phyloP scores from a whole-genome alignment of 495 filamentous ascomycete species.

The Podospora pseudopauciseta region DNA sequence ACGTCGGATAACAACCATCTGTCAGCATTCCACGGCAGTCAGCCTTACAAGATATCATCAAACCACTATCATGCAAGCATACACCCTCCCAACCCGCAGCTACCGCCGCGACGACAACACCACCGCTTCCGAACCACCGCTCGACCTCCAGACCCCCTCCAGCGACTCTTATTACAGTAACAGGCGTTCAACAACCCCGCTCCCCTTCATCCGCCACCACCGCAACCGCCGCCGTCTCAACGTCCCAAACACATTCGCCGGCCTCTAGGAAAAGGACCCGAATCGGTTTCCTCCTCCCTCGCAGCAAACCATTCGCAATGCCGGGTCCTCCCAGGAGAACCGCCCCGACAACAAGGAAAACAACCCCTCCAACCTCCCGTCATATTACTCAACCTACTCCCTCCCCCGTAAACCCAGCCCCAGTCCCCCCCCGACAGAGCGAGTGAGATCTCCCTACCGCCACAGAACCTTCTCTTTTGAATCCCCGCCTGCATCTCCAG shows the following conservation, averaged over 20 bases:
- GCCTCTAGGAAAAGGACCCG: constrained; percentile 31
- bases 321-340: neutral
- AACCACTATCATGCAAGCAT: neutral
- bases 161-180: neutral
- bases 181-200: neutral
- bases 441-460: neutral
- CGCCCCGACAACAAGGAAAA: neutral
- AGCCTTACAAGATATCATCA: neutral
- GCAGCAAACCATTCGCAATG: too few species aligned
- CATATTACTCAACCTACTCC: constrained; percentile 1
- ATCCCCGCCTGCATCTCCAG: constrained; percentile 17
- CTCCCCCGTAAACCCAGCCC: neutral
- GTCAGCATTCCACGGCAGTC: neutral
- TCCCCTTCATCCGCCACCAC: constrained; percentile 17
- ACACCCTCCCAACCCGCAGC: neutral
- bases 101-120: constrained; percentile 5
- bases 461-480: constrained; percentile 24
- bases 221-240: constrained; percentile 24
- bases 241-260: constrained; percentile 29
- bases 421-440: neutral
- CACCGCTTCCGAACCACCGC: neutral
- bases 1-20: neutral
- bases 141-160: neutral
- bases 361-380: neutral
- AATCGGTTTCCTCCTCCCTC: constrained; percentile 7